Base-by-base conservation (phyloP, 2,329 filamentous ascomycete genomes). In the Botrytis squamosa region DNA sequence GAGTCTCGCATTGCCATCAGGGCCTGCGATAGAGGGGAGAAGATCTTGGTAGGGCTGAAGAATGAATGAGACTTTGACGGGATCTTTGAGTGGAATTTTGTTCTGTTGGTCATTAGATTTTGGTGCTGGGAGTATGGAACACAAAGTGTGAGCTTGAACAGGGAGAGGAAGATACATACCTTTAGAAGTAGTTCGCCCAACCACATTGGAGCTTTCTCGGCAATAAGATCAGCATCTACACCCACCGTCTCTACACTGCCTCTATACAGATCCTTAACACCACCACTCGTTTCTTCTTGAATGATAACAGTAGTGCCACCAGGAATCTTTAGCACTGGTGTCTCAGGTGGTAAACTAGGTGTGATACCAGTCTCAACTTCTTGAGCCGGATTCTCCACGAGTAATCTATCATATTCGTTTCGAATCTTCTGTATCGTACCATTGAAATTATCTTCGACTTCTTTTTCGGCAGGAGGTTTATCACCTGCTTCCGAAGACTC, bases 21-120 rank as follows among this genome's bases (percentile, higher is more conserved):
- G 83, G 38, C 90, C 88, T 46, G 92, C 89, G 68, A 98, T 92
- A 72, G 87, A 88, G 0, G 94, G 94, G 70, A 98, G 84, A 40
- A 87, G 84, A 77, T 93, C 91, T 78, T 93, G 87, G 84, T 89
- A 94, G 0, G 96, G 95, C 78, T 96, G 90, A 38, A 99, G 86
- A 25, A 97, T 88, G 80, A 99, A 99, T 5, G 93, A 95, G n/a
- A 98, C 91, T 86, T 99, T 99, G 78, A 95, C 89, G 1, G 95
- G 91, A n/a, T 98, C 96, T 84, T 98, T 98, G 74, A 87, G 84
- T 0, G 94, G 93, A 14, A 93, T 89, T 81, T 89, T 88, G 81
- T 98, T 98, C 85, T 94, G 81, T 29, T 38, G n/a, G 36, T 33
- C 12, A 22, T 59, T 59, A 46, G 46, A 68, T 5, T 65, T n/a